A percentile compares a stretch with the other conserved stretches of the same genome.
Conservation (phyloP, 441 rosid genomes). For the Rhodomyrtus psidioides region DNA sequence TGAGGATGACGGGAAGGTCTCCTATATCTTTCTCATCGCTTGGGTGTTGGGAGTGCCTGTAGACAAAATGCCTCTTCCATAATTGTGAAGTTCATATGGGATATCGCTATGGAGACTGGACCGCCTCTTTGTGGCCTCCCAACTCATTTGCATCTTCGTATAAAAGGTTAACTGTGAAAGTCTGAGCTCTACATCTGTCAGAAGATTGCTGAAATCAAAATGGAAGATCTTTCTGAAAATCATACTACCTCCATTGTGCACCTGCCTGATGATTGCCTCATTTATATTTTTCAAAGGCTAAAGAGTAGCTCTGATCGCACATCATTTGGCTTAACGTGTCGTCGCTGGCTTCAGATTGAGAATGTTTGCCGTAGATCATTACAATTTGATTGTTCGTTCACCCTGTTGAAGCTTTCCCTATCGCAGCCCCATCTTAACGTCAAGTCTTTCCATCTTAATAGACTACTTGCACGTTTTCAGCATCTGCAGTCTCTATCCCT, state of each 20-base stretch:
- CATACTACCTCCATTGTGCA: neutral
- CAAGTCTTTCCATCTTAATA: slow-evolving; percentile 35
- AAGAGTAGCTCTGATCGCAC: neutral
- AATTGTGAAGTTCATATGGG: neutral
- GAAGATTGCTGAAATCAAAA: neutral
- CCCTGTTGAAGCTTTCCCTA: slow-evolving; percentile 23
- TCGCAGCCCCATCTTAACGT: slow-evolving; percentile 26
- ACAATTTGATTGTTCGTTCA: slow-evolving; percentile 9
- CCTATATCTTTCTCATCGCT: neutral
- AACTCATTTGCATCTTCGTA: neutral
- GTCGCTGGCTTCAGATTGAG: neutral
- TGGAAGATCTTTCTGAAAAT: neutral
- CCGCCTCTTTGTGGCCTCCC: neutral
- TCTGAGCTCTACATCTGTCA: neutral
- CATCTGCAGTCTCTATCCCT: slow-evolving; percentile 48
- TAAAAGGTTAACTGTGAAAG: neutral
- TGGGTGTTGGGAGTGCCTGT: neutral
- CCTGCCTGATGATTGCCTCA: neutral
- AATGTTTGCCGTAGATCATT: neutral
- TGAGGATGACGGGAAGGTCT: neutral
- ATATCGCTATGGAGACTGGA: neutral
- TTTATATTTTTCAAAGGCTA: neutral
- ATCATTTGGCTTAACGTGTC: neutral
- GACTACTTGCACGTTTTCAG: slow-evolving; percentile 65
- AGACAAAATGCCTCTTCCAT: neutral